Conservation (phyloP, 2,329 filamentous ascomycete genomes). For the Calonectria honghensis region DNA sequence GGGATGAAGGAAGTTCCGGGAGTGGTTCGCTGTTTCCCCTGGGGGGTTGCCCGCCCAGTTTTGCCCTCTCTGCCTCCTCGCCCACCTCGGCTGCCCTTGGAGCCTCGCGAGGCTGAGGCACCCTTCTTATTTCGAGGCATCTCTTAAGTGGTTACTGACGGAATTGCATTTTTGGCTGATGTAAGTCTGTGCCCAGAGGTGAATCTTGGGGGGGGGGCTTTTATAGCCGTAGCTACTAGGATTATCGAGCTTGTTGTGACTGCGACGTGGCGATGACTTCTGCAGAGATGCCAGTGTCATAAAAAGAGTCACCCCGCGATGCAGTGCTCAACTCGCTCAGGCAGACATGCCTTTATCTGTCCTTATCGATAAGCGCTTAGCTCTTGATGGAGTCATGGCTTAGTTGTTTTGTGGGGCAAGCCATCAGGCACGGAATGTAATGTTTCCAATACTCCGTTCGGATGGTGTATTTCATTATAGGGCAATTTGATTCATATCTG, state of each 20-base stretch:
- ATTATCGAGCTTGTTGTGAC: not conserved
- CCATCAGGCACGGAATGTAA: not conserved
- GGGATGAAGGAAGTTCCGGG: conserved; percentile 31
- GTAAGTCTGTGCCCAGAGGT: not conserved
- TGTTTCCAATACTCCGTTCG: not conserved
- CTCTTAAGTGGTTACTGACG: conserved; percentile 11
- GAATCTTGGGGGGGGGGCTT: not conserved
- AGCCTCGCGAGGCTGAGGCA: conserved; percentile 44
- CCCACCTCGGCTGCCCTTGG: conserved; percentile 46
- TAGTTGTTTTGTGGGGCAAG: not conserved
- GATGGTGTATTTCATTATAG: not conserved
- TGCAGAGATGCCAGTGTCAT: not conserved
- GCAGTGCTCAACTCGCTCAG: conserved; percentile 18
- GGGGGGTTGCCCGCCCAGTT: conserved; percentile 41
- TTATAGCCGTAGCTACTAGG: not conserved
- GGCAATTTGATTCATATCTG: not conserved
- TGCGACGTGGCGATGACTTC: not conserved
- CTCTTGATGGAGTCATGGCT: conserved; percentile 6
- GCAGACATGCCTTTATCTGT: not conserved
- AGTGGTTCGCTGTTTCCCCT: conserved; percentile 39
- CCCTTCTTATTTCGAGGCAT: conserved; percentile 55
- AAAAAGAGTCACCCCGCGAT: conserved; percentile 42
- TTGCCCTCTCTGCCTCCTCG: conserved; percentile 46
- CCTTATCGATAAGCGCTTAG: conserved; percentile 36
- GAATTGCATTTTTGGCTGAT: conserved; percentile 41